A percentile compares a stretch with the other conserved stretches of the same genome.
phyloP scores from a whole-genome alignment of 257 asterid species.

The Scutellaria baicalensis region DNA sequence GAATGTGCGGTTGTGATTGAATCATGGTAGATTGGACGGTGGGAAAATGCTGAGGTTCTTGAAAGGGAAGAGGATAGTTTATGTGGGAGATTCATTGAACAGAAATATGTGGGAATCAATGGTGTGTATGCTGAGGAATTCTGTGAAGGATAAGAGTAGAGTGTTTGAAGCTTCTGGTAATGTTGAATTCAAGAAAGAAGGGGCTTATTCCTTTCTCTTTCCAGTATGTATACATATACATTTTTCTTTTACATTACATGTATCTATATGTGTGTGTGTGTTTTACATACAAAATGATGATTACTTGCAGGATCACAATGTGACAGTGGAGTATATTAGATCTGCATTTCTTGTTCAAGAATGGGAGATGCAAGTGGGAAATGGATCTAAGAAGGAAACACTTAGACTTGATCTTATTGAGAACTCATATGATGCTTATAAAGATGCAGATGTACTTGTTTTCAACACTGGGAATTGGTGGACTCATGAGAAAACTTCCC shows the following conservation, averaged over 20 bases:
- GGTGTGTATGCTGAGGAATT: slow-evolving; percentile 52
- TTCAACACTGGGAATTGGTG: slow-evolving; percentile 91
- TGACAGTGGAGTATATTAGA: slow-evolving; percentile 55
- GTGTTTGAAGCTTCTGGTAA: slow-evolving; percentile 65
- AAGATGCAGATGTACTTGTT: slow-evolving; percentile 51
- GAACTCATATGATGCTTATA: slow-evolving; percentile 32
- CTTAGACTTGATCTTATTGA: slow-evolving; percentile 63
- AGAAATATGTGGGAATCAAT: slow-evolving; percentile 84
- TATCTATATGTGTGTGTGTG: too few species aligned
- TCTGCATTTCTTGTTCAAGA: slow-evolving; percentile 75
- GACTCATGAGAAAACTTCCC: slow-evolving; percentile 74
- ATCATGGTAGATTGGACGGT: slow-evolving; percentile 45
- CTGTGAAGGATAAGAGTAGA: slow-evolving; percentile 47
- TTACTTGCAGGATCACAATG: slow-evolving; percentile 42
- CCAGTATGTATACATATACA: slow-evolving; percentile 28
- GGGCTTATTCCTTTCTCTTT: slow-evolving; percentile 55
- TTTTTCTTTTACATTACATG: not conserved
- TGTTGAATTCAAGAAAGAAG: slow-evolving; percentile 50
- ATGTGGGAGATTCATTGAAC: slow-evolving; percentile 77
- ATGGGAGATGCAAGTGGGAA: slow-evolving; percentile 39
- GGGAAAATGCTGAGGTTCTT: slow-evolving; percentile 49
- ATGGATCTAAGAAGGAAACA: slow-evolving; percentile 53
- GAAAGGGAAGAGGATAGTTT: slow-evolving; percentile 56
- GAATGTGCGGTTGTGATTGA: not conserved
- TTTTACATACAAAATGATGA: not conserved